Base-by-base conservation (phyloP, 176 grass and related monocot species). In the Zea luxurians region DNA sequence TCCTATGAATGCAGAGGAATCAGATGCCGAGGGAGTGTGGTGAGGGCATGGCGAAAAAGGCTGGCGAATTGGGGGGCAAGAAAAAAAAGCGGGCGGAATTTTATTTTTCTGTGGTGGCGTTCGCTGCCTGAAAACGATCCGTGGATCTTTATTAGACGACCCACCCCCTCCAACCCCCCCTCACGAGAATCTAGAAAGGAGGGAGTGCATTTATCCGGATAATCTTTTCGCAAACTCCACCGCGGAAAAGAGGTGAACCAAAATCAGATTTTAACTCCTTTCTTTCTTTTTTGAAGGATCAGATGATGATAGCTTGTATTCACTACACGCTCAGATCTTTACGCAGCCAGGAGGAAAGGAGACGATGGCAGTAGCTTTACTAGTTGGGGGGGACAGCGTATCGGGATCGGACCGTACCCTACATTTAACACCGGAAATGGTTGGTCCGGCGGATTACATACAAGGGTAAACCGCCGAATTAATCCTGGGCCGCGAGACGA, bases 1-100 rank as follows among this genome's bases (percentile, higher is more conserved):
- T 84, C 77, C 71, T 65, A 80, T 86, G 75, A 70, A 83, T 47
- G 86, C 59, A 43, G 68, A 71, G 43, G 86, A 75, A 84, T 81
- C 72, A 41, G 82, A 89, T 89, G 72, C 82, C 10, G 2, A 64
- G 66, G 48, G 66, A 73, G 48, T 46, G 59, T 48, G 58, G 57
- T 13, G 77, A n/a, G 37, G 64, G 45, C 20, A 70, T 34, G 49
- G 37, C 34, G 35, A 55, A 71, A 76, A 0, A 1, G 20, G 58
- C 8, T 10, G 8, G 52, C 27, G 57, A 44, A 21, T 34, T 34
- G 44, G 27, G 27, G 27, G 27, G 27, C 27, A 27, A 27, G 1
- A 27, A 27, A 3, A 65, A 3, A 66, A 15, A 62, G 61, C 11
- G 38, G 37, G 3, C 7, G 55, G 55, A 20, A 10, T 48, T 5